Conservation (phyloP, 2,329 filamentous ascomycete genomes). For the Aureobasidium zeae region DNA sequence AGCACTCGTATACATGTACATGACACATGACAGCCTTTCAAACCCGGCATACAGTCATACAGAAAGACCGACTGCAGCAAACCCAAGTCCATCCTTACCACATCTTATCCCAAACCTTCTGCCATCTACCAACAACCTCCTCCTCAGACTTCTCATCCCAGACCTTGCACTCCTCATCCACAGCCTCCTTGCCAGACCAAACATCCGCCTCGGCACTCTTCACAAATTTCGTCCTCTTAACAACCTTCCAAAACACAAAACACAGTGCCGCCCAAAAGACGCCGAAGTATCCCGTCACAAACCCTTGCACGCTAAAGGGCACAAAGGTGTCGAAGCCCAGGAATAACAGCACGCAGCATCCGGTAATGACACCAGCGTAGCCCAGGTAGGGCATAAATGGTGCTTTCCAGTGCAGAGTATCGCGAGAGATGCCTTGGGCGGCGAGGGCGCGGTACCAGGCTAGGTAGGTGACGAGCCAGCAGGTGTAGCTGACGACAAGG, state of each 20-base stretch:
- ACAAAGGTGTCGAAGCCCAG: background rate
- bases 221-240: background rate
- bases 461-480: conserved; percentile 35
- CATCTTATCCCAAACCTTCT: background rate
- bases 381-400: conserved; percentile 29
- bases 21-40: too few species aligned
- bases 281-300: background rate
- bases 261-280: background rate
- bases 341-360: background rate
- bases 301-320: background rate
- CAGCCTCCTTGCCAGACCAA: background rate
- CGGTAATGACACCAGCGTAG: conserved; percentile 21
- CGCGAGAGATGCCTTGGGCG: conserved; percentile 30
- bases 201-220: background rate
- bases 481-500: conserved; percentile 20
- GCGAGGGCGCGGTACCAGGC: conserved; percentile 36
- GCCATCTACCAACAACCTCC: background rate
- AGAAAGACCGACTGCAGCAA: too few species aligned
- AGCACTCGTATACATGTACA: too few species aligned
- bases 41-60: too few species aligned
- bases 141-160: background rate
- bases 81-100: too few species aligned
- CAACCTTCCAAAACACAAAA: background rate
- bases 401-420: conserved; percentile 32
- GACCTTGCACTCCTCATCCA: background rate